Conservation (phyloP, 305 asterid genomes). For the Rubia peregrina region DNA sequence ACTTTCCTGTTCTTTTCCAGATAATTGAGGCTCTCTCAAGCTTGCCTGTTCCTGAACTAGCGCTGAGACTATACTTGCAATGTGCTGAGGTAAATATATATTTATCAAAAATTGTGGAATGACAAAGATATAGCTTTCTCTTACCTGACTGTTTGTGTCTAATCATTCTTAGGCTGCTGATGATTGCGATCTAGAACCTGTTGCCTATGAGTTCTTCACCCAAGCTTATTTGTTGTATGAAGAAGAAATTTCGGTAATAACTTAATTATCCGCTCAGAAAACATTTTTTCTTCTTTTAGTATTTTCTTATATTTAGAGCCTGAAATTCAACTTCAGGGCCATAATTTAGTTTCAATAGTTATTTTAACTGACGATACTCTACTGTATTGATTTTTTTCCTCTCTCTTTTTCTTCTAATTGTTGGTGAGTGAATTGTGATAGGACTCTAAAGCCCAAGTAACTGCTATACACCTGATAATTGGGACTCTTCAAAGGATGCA, state of each 20-base stretch:
- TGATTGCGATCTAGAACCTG: constrained; percentile 94
- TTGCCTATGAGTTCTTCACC: constrained; percentile 96
- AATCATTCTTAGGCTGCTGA: constrained; percentile 78
- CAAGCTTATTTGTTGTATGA: constrained; percentile 95
- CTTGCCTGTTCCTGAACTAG: constrained; percentile 88
- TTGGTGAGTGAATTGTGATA: constrained; percentile 23
- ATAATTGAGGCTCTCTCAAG: constrained; percentile 71
- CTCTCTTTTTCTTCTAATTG: constrained; percentile 11
- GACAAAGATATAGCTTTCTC: constrained; percentile 4
- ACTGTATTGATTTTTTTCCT: not conserved
- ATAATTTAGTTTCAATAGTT: not conserved
- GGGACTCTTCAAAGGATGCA: constrained; percentile 99
- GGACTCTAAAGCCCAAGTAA: constrained; percentile 98
- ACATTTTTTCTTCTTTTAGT: not conserved
- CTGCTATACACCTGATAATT: constrained; percentile 76
- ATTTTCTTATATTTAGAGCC: not conserved
- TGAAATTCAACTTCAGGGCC: not conserved
- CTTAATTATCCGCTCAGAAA: constrained; percentile 1
- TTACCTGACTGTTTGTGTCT: constrained; percentile 23
- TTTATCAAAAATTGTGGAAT: constrained; percentile 10
- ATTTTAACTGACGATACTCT: not conserved
- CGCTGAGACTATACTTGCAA: constrained; percentile 74
- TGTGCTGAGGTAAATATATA: constrained; percentile 84
- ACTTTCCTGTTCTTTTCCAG: constrained; percentile 34
- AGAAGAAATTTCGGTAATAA: constrained; percentile 87